Base-by-base conservation (phyloP, 768 basidiomycete genomes). In the Serendipita vermifera region DNA sequence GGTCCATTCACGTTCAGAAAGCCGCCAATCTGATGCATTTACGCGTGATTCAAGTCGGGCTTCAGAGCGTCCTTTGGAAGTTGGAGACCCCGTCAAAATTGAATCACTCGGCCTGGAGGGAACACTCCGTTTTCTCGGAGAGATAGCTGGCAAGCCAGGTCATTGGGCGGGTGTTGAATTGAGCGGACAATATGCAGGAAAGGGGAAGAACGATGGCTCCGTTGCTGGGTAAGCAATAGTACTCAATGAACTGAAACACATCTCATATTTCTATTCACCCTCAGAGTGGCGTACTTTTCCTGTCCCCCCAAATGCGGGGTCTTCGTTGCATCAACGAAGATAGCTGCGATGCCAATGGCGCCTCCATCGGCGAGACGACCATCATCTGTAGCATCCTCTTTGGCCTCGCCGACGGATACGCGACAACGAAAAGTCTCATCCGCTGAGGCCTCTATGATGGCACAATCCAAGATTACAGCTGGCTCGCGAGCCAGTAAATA, bases 141-240 rank as follows among this genome's bases (percentile, higher is more conserved):
- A 80, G 61, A 92, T 96, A 56, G 83, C 87, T 15, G 88, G 88
- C 53, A 97, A 97, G 68, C 75, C 79, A 2, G 94, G 93, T 3
- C 70, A 82, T 4, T 99, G 89, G 87, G 94, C 88, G 14, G 94
- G 94, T 13, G 88, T 99, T 20, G 89, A 97, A 69, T 74, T 99
- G 20, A 73, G 79, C 62, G 84, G 83, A 33, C 87, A 87, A 4
- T 94, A 91, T 65, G 68, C 76, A 15, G 92, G 94, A 17, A 87
- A 86, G 67, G 94, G 94, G 0, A 99, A 98, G 72, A 99, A 99
- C 63, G 80, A 97, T 63, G 94, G 94, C 32, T 78, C 80, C 40
- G 92, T 94, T 3, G 77, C 73, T 59, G 89, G 88, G 93, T 96
- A 65, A 73, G 89, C 76, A 20, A n/a, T 41, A 5, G 7, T 20